Evolutionary conservation across 1,284 basidiomycete genomes (phyloP).

Genomic region (Cutaneotrichosporon dermatis): DNA sequence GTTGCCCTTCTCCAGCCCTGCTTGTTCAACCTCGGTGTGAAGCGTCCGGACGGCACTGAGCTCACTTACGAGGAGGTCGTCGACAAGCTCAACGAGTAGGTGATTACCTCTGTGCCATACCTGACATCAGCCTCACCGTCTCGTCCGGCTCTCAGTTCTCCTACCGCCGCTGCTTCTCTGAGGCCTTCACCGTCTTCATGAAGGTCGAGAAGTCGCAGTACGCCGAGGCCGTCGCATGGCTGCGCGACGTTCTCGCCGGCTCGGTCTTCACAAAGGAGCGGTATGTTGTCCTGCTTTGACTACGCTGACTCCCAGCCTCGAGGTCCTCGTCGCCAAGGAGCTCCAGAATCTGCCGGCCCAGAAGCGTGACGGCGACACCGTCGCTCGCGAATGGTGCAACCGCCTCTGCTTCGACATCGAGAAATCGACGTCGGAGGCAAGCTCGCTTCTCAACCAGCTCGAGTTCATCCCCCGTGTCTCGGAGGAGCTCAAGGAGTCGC

Average conservation of each 20-base stretch:
- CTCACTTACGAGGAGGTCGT: slow-evolving; percentile 87
- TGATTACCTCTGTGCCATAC: too few species aligned
- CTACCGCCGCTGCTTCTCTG: slow-evolving; percentile 65
- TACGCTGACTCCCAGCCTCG: slow-evolving; percentile 49
- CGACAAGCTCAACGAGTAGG: slow-evolving; percentile 67
- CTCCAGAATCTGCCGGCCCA: slow-evolving; percentile 87
- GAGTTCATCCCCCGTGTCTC: slow-evolving; percentile 75
- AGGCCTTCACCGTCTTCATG: slow-evolving; percentile 70
- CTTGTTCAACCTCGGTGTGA: slow-evolving; percentile 86
- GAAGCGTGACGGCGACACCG: slow-evolving; percentile 82
- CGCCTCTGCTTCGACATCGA: slow-evolving; percentile 63
- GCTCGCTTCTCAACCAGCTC: slow-evolving; percentile 67
- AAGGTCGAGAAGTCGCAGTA: slow-evolving; percentile 81
- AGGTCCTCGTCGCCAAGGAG: slow-evolving; percentile 81
- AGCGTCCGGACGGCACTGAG: slow-evolving; percentile 62
- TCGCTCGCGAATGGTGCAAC: slow-evolving; percentile 69
- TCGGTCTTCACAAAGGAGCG: slow-evolving; percentile 78
- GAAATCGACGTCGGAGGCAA: slow-evolving; percentile 70
- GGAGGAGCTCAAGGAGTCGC: slow-evolving; percentile 67
- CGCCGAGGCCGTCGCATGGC: slow-evolving; percentile 76
- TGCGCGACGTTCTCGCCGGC: slow-evolving; percentile 82
- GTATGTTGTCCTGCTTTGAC: too few species aligned
- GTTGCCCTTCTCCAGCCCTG: slow-evolving; percentile 76
- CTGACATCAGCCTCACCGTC: slow-evolving; percentile 74
- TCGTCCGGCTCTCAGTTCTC: slow-evolving; percentile 75